Evolutionary conservation across 306 rosid species (phyloP), one percentile per base, ranked within the genome.

Genomic region (Rosa persica): DNA sequence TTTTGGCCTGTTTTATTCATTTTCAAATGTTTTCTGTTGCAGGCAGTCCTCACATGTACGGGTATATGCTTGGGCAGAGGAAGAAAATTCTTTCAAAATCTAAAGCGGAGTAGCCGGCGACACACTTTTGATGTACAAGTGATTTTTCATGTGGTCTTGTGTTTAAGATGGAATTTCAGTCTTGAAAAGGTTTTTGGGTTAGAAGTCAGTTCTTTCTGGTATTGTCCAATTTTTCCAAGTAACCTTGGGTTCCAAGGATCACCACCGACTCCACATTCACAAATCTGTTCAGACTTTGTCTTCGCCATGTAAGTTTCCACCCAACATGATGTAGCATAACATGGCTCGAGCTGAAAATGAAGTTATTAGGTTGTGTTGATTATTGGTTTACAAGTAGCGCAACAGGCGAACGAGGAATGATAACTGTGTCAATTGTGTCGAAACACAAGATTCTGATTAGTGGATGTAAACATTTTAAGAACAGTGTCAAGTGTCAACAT

Each of bases 1-100:
- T 30, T 30, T 30, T 30, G 36, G 36, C 36, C 36, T 30, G 36
- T 30, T 30, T 30, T 30, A 30, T 30, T 57, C 52, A 57, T 67
- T 68, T 79, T 20, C 48, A 17, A 48, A 69, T 82, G 81, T 40
- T 39, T 72, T 61, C 67, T 77, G 55, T 62, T 84, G 88, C 91
- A 93, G 98, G 98, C 65, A 80, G 83, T 78, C 94, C 95, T 76
- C 92, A 93, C 86, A 9, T 91, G 97, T 93, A 88, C 64, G 3
- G 38, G 12, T 90, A 93, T 79, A 93, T 91, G 95, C 90, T 89
- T 78, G 85, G 85, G 43, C 95, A 89, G 89, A 88, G 98, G 88
- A 89, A 87, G 84, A 91, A 85, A 82, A 90, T 89, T 36, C 93
- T 88, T 79, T 70, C 92, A 71, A 91, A 88, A 83, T 77, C 90